Percentiles rank a stretch among this genome's conserved stretches.
These are phyloP conservation scores for Polychaeton citri DNA, from an alignment of 2,329 filamentous ascomycete species.

Conservation along the genomic window DNA sequence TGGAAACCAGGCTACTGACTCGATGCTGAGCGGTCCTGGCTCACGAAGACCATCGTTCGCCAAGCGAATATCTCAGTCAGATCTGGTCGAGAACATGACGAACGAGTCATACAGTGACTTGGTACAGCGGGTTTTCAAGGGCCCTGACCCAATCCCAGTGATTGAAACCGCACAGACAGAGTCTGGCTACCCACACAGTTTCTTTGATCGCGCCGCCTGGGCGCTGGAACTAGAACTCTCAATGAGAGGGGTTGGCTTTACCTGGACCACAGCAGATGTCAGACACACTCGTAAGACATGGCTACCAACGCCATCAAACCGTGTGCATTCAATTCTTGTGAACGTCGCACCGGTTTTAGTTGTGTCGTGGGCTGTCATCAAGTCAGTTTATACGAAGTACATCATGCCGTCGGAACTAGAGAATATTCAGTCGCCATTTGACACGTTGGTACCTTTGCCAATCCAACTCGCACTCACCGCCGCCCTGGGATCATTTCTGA, in stretches of 20 bases:
- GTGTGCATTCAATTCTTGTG: slow-evolving; percentile 27
- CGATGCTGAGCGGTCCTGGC: not conserved
- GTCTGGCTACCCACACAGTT: slow-evolving; percentile 25
- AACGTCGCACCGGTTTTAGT: slow-evolving; percentile 26
- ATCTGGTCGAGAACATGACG: slow-evolving; percentile 14
- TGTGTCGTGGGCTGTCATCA: slow-evolving; percentile 23
- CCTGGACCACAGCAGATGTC: slow-evolving; percentile 32
- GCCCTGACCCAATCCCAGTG: slow-evolving; percentile 18
- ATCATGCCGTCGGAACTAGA: slow-evolving; percentile 8
- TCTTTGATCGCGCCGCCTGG: slow-evolving; percentile 29
- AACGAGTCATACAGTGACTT: slow-evolving; percentile 11
- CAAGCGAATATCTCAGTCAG: slow-evolving; percentile 8
- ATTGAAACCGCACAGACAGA: slow-evolving; percentile 27
- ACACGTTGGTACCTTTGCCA: slow-evolving; percentile 18
- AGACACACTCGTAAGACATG: slow-evolving; percentile 31
- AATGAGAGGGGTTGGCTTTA: slow-evolving; percentile 33
- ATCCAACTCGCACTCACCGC: slow-evolving; percentile 26
- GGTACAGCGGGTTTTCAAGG: slow-evolving; percentile 9
- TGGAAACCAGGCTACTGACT: not conserved
- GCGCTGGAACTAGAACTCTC: slow-evolving; percentile 30
- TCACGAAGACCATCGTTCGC: slow-evolving; percentile 5
- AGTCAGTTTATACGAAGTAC: slow-evolving; percentile 19
- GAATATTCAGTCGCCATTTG: slow-evolving; percentile 17
- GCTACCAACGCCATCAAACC: slow-evolving; percentile 27
- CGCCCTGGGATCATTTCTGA: slow-evolving; percentile 29